Evolutionary conservation across 2,329 filamentous ascomycete species (phyloP), one percentile per base, ranked within the genome.

Genomic region (Beauveria medogensis): DNA sequence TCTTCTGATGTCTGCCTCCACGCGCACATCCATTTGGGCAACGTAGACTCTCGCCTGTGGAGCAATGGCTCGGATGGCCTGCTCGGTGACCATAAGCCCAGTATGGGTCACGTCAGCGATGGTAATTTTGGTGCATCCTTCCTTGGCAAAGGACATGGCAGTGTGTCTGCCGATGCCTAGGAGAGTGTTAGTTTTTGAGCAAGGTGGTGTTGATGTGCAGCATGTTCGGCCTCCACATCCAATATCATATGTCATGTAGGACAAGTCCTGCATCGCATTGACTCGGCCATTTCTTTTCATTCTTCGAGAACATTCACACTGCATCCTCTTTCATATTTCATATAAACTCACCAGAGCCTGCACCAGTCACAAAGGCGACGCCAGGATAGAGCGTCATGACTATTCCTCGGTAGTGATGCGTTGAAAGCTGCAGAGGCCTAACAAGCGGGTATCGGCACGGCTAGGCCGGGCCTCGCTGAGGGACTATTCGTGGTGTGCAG

Each of bases 81-180:
- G 66, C 10, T 66, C 47, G 2, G 77, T 77, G 44, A 72, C 71
- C 5, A 64, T 64, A 0, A 75, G 67, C 5, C 68, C 72, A 6
- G 64, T 55, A 5, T 61, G 61, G 59, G 76, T 71, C 18, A 68
- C 70, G 58, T 79, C 78, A 9, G 74, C 71, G 10, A 80, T 71
- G 14, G 71, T 72, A 55, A 81, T 73, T 44, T 70, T 72, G 6
- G 63, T 65, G 63, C 77, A 80, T 51, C 77, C 77, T 66, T 78
- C 77, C 9, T 64, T 66, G 2, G 74, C 76, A 64, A 80, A 79
- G 1, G 77, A 74, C 18, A 75, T 64, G 20, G 78, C 75, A 18
- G 72, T 73, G 47, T 74, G 73, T 44, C 73, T 71, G 12, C 76
- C 76, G 59, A 78, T 79, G 18, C 76, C 76, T 77, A n/a, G 14